A percentile compares a stretch with the other conserved stretches of the same genome.
Evolutionary conservation across 371 early-diverging fungal genomes (phyloP).

Genomic region (Rhizomucor miehei): DNA sequence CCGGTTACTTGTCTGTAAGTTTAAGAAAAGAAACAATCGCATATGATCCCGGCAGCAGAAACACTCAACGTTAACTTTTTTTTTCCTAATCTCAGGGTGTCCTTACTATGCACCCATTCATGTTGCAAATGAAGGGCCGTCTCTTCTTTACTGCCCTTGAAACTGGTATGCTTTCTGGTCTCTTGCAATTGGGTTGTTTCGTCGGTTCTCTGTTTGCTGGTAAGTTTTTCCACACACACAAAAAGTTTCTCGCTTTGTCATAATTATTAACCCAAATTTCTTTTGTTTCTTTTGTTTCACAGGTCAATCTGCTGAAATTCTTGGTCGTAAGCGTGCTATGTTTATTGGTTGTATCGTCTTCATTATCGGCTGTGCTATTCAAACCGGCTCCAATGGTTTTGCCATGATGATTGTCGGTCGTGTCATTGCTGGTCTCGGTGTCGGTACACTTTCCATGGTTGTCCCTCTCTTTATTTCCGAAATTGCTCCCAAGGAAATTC

Average conservation of each 20-base stretch:
- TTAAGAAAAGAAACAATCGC: neutral
- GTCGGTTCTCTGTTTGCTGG: conserved; percentile 46
- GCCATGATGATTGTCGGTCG: conserved; percentile 67
- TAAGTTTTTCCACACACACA: conserved; percentile 11
- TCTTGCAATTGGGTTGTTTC: conserved; percentile 50
- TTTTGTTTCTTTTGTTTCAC: neutral
- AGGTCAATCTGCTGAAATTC: conserved; percentile 34
- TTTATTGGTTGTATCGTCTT: conserved; percentile 33
- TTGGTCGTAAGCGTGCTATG: conserved; percentile 42
- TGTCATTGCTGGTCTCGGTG: conserved; percentile 72
- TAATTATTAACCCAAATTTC: neutral
- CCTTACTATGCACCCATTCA: conserved; percentile 44
- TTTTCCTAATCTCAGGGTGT: conserved; percentile 30
- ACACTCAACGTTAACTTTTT: neutral
- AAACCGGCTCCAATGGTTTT: conserved; percentile 50
- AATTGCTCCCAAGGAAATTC: conserved; percentile 56
- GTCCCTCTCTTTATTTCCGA: conserved; percentile 46
- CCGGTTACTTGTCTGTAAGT: conserved; percentile 41
- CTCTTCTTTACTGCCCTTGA: conserved; percentile 28
- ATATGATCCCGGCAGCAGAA: neutral
- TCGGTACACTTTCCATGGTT: conserved; percentile 73
- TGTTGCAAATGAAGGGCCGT: conserved; percentile 33
- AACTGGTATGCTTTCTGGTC: conserved; percentile 43
- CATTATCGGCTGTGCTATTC: conserved; percentile 44
- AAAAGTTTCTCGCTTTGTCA: neutral